Base-by-base conservation (phyloP, 768 basidiomycete species). In the Macrocybe gigantea region DNA sequence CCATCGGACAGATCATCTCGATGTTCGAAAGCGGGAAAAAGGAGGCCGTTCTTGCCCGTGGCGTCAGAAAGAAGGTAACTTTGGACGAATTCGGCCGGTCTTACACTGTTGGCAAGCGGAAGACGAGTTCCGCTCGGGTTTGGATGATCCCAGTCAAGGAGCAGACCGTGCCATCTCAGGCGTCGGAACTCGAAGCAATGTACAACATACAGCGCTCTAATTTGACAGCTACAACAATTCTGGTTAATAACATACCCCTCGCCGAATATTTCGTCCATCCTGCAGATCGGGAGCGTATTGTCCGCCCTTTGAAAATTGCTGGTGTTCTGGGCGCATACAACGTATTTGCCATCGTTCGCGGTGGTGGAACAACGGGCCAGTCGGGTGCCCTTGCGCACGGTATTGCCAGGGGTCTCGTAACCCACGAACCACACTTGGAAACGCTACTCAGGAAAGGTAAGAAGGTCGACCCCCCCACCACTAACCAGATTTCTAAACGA, bases 311-410 rank as follows among this genome's bases (percentile, higher is more conserved):
- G 51, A 87, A 85, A 56, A 68, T 97, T 15, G 80, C 91, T 0
- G 90, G 91, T 14, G 70, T 86, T 29, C 65, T 97, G 8, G 93
- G 93, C 13, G 88, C 83, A 29, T 98, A 83, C 72, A 98, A 85
- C 48, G 60, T 83, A 4, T 84, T 84, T 46, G 78, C 84, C 10
- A 72, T 93, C 35, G 82, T 82, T 32, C 74, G 88, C 30, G 93
- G 93, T 5, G 94, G 94, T 10, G 95, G 95, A 1, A 83, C 79
- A n/a, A 85, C 88, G 0, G 93, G 94, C 2, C 93, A 97, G 62
- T 85, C 91, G n/a, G 92, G 85, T 12, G 93, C 93, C 4, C 68
- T 94, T 15, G 80, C 83, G 0, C 77, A 85, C 50, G 90, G 83
- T 35, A 81, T 92, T 49, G 76, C 87, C 6, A 85, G 84, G 59